A percentile compares a stretch with the other conserved stretches of the same genome.
Conservation (phyloP, 1,284 basidiomycete genomes). For the Ustilago trichophora region DNA sequence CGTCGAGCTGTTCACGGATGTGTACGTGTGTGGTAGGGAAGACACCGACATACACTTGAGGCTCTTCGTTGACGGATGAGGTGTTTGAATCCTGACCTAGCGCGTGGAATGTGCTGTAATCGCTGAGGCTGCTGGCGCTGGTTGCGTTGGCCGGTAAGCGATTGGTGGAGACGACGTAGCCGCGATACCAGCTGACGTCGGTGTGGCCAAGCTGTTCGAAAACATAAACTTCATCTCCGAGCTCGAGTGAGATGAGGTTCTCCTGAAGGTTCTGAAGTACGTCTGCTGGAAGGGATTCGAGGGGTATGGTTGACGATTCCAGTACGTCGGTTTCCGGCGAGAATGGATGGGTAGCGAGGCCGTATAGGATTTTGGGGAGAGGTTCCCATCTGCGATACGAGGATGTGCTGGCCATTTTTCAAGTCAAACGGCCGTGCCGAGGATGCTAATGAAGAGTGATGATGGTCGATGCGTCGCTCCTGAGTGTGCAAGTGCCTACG, state of each 20-base stretch:
- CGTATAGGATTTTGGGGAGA: slow-evolving; percentile 58
- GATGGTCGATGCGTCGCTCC: no score
- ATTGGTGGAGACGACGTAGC: slow-evolving; percentile 79
- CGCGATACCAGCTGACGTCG: slow-evolving; percentile 66
- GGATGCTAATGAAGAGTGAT: no score
- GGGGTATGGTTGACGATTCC: slow-evolving; percentile 28
- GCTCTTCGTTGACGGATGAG: slow-evolving; percentile 67
- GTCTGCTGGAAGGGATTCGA: slow-evolving; percentile 32
- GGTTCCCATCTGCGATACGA: slow-evolving; percentile 57
- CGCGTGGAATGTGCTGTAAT: slow-evolving; percentile 50
- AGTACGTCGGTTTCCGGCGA: slow-evolving; percentile 53
- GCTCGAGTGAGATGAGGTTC: slow-evolving; percentile 65
- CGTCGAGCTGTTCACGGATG: slow-evolving; percentile 85
- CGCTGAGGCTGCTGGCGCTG: slow-evolving; percentile 67
- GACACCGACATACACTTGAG: slow-evolving; percentile 91
- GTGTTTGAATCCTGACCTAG: slow-evolving; percentile 12
- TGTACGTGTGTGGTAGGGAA: slow-evolving; percentile 92
- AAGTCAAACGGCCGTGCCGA: not conserved
- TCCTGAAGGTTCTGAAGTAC: slow-evolving; percentile 39
- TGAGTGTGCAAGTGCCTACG: no score
- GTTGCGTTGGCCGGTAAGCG: slow-evolving; percentile 41
- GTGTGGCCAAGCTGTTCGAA: slow-evolving; percentile 62
- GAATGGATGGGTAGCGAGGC: slow-evolving; percentile 57
- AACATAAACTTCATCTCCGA: slow-evolving; percentile 95
- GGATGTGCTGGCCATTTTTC: slow-evolving; percentile 18